Evolutionary conservation across 2,329 filamentous ascomycete genomes (phyloP).

Genomic region (Penicillium sp.): DNA sequence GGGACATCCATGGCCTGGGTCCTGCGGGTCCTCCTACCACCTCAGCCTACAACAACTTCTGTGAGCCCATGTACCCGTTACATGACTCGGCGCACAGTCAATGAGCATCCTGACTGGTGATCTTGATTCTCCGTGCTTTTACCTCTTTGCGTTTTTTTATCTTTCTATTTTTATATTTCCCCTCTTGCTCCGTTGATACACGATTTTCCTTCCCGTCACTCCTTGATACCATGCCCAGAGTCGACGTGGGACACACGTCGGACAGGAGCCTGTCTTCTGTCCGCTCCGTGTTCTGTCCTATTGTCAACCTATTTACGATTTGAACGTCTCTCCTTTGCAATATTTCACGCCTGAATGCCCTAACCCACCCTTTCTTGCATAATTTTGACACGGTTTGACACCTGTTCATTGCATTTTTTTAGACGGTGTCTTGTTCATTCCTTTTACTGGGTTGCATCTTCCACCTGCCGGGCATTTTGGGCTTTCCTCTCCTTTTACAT

Average conservation of each 20-base stretch:
- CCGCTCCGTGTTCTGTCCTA: not conserved
- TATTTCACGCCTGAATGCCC: constrained; percentile 38
- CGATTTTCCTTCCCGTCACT: constrained; percentile 30
- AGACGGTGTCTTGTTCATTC: constrained; percentile 41
- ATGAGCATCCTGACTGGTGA: constrained; percentile 13
- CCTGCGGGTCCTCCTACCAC: constrained; percentile 30
- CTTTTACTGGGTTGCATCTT: constrained; percentile 35
- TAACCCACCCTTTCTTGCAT: constrained; percentile 22
- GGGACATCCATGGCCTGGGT: constrained; percentile 43
- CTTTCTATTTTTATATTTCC: constrained; percentile 29
- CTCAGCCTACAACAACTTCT: constrained; percentile 37
- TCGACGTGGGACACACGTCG: constrained; percentile 15
- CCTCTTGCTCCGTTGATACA: constrained; percentile 28
- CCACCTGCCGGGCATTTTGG: constrained; percentile 34
- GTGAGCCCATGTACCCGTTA: constrained; percentile 40
- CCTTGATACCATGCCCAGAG: constrained; percentile 31
- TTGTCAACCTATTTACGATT: constrained; percentile 28
- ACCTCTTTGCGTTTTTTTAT: constrained; percentile 15
- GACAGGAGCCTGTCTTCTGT: constrained; percentile 9
- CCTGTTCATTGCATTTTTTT: constrained; percentile 30
- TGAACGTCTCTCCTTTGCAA: constrained; percentile 39
- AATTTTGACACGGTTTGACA: constrained; percentile 17
- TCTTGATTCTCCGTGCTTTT: constrained; percentile 5
- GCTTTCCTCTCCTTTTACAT: constrained; percentile 35
- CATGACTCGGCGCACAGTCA: constrained; percentile 31